Base-by-base conservation (phyloP, 1,284 basidiomycete species). In the Cronartium ribicola region DNA sequence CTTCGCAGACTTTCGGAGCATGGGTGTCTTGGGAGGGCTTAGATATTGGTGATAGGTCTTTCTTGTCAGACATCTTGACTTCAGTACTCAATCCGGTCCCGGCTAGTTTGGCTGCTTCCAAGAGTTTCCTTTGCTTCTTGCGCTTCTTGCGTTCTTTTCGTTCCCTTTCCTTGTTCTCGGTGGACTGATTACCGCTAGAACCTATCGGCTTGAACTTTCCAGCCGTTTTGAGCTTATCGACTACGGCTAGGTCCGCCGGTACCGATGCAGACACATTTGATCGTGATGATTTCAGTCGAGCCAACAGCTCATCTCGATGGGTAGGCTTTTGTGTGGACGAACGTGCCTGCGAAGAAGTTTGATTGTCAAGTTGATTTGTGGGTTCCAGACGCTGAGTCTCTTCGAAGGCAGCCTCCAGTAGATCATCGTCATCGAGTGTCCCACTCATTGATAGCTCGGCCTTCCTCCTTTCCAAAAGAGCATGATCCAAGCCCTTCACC, bases 181-280 rank as follows among this genome's bases (percentile, higher is more conserved):
- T n/a, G 7, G 29, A 17, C n/a, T 22, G 29, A 43, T 67, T 67
- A 10, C 46, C 46, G 22, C 37, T 43, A 22, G 37, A 67, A 8
- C 72, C 72, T 4, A 75, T 75, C 36, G 72, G 72, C 60, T 75
- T 75, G 66, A 75, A 75, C 39, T 75, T 75, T 20, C 72, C 72
- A 43, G 46, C 59, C 17, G 72, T 65, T 20, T 75, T 75, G 29
- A 75, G 66, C 36, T 75, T 67, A 48, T 75, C 72, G 7, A 75
- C 72, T 20, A 67, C 72, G 48, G 57, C 66, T 29, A 67, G 59
- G 48, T 67, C 72, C 11, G 57, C 59, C 5, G n/a, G 43, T 67
- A 48, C 22, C 57, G 48, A 64, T 36, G 51, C 14, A 57, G 51
- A 20, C 51, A 3, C 14, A 57, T n/a, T 57, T 8, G 29, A 36